Evolutionary conservation across 495 filamentous ascomycete species (phyloP), one percentile per base, ranked within the genome.

Genomic region (Neurospora hispaniola): DNA sequence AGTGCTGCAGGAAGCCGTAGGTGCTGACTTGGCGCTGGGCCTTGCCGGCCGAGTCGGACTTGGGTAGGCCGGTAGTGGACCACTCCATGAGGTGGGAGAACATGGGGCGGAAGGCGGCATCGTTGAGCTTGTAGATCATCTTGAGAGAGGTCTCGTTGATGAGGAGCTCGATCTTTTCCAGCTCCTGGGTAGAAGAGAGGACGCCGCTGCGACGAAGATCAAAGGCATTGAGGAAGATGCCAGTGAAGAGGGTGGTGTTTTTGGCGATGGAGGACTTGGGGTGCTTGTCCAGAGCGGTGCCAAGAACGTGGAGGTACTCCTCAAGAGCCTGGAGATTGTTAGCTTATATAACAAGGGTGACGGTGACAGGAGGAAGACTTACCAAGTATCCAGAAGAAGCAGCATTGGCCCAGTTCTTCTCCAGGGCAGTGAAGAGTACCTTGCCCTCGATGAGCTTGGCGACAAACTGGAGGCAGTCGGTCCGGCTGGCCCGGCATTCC

Each of bases 71-170:
- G 72, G 73, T 81, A 78, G 31, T 82, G 0, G 91, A 88, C 93
- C 94, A 97, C 42, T 97, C 94, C 31, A 94, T 84, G 7, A 97
- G 81, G 71, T 89, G 88, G 18, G 88, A 85, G 80, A 98, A 98
- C 70, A 98, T 89, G 0, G 96, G 96, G n/a, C 94, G 88, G 88
- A 98, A 99, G 20, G 92, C 88, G n/a, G 91, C 89, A 80, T 99
- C 96, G 81, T 97, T 98, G 27, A 98, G 87, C 86, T 98, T 98
- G 83, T 96, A 92, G 70, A 96, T 92, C 90, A 97, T 94, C 79
- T 93, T 91, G 46, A 98, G 88, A 0, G 89, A 90, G 3, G 89
- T 85, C 12, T 90, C 85, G 75, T 92, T 89, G 71, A 93, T 75
- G 4, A 82, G 77, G 41, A 82, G 83, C 80, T 97, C 93, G n/a